Conservation (phyloP, 2,329 filamentous ascomycete genomes). For the Colletotrichum eleusines region DNA sequence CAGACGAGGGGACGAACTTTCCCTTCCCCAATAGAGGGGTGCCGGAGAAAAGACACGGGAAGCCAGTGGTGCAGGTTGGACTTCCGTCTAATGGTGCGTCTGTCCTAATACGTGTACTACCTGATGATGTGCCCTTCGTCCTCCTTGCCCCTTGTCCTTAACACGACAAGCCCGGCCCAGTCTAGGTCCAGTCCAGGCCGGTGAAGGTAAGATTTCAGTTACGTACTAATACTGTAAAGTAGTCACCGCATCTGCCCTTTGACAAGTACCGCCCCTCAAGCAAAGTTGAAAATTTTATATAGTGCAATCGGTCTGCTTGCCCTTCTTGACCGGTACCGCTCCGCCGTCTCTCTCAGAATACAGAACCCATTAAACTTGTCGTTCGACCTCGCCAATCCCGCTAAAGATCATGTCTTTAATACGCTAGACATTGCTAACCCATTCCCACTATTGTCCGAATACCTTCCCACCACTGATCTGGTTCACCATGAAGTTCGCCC, state of each 20-base stretch:
- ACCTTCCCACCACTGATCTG: conserved; percentile 19
- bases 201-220: conserved; percentile 3
- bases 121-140: neutral
- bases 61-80: neutral
- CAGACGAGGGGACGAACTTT: neutral
- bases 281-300: conserved; percentile 21
- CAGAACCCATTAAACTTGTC: neutral
- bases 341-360: neutral
- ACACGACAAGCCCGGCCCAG: conserved; percentile 7
- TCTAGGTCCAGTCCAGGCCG: conserved; percentile 7
- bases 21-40: too few species aligned
- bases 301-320: conserved; percentile 13
- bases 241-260: neutral
- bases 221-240: conserved; percentile 7
- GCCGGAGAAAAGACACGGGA: neutral
- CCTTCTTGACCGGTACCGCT: neutral
- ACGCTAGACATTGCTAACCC: conserved; percentile 9
- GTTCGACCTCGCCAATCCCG: neutral
- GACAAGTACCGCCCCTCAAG: neutral
- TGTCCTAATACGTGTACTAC: neutral
- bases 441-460: neutral
- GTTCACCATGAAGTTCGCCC: conserved; percentile 84
- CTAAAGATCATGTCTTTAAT: conserved; percentile 14
- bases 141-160: conserved; percentile 10
- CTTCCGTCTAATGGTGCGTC: neutral